Evolutionary conservation across 495 filamentous ascomycete species (phyloP).

Genomic region (Aspergillus wentii): DNA sequence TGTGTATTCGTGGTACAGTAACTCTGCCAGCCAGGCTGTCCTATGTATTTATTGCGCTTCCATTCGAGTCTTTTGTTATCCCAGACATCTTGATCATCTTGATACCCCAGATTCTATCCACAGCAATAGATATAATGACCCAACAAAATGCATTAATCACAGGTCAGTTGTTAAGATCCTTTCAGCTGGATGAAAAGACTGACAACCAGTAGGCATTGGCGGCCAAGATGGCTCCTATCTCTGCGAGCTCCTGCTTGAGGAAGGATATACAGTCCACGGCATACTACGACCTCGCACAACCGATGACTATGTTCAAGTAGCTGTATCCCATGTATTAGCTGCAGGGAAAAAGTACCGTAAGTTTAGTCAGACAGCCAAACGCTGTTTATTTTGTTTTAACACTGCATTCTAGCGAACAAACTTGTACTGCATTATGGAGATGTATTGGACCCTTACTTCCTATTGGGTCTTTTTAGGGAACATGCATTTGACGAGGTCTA

Average conservation of each 20-base stretch:
- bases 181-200: not conserved
- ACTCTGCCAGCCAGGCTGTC: too few relatives aligned
- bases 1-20: too few relatives aligned
- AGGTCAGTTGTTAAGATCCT: not conserved
- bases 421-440: not conserved
- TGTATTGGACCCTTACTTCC: not conserved
- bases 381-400: not conserved
- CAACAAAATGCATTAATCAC: not conserved
- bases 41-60: too few relatives aligned
- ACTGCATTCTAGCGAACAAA: not conserved
- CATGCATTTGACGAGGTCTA: not conserved
- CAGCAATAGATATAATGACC: not conserved
- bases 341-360: not conserved
- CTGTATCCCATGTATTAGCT: not conserved
- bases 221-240: slow-evolving; percentile 4
- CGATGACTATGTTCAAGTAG: not conserved
- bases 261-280: slow-evolving; percentile 1
- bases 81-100: too few relatives aligned
- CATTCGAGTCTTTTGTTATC: too few relatives aligned
- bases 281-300: not conserved
- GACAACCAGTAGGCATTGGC: not conserved
- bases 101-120: not conserved
- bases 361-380: not conserved
- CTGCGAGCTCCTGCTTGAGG: not conserved
- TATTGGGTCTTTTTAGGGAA: not conserved